A percentile compares a stretch with the other conserved stretches of the same genome.
These are phyloP conservation scores for Tricharina praecox DNA, from an alignment of 495 filamentous ascomycete genomes.

Conservation along the genomic window DNA sequence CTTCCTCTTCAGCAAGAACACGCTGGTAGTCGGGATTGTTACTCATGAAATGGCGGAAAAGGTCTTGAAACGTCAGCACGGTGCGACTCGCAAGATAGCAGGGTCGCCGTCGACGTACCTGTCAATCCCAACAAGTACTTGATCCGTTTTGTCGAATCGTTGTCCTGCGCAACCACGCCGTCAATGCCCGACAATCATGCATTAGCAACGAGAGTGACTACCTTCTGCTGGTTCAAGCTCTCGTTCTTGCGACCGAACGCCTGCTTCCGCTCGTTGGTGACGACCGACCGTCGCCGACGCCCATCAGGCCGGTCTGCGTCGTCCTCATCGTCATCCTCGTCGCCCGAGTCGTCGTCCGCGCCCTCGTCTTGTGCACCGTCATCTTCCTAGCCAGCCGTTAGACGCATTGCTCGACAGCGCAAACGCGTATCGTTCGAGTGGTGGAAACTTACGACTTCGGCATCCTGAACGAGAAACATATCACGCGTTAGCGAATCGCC, in stretches of 20 bases:
- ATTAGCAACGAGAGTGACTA: constrained; percentile 28
- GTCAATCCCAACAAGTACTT: constrained; percentile 90
- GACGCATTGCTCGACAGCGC: not conserved
- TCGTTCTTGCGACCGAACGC: constrained; percentile 92
- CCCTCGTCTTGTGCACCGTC: constrained; percentile 18
- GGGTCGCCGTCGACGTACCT: constrained; percentile 9
- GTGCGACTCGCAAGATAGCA: not conserved
- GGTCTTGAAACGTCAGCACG: constrained; percentile 33
- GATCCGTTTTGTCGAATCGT: constrained; percentile 88
- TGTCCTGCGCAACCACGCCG: constrained; percentile 43
- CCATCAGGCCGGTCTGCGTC: constrained; percentile 43
- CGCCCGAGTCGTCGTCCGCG: constrained; percentile 19
- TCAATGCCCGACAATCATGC: not conserved
- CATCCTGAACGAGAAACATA: no score
- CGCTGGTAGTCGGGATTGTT: constrained; percentile 82
- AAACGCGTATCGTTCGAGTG: constrained; percentile 4
- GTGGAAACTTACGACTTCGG: constrained; percentile 21
- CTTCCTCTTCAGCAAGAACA: constrained; percentile 75
- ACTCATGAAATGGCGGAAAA: constrained; percentile 98
- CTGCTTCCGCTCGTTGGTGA: constrained; percentile 68
- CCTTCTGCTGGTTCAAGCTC: constrained; percentile 74
- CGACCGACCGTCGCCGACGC: constrained; percentile 67
- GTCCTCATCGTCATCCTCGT: constrained; percentile 22
- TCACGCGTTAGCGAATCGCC: not conserved
- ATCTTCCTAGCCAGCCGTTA: constrained; percentile 9